A percentile compares a stretch with the other conserved stretches of the same genome.
Evolutionary conservation across 768 basidiomycete species (phyloP).

Genomic region (Lyophyllum decastes): DNA sequence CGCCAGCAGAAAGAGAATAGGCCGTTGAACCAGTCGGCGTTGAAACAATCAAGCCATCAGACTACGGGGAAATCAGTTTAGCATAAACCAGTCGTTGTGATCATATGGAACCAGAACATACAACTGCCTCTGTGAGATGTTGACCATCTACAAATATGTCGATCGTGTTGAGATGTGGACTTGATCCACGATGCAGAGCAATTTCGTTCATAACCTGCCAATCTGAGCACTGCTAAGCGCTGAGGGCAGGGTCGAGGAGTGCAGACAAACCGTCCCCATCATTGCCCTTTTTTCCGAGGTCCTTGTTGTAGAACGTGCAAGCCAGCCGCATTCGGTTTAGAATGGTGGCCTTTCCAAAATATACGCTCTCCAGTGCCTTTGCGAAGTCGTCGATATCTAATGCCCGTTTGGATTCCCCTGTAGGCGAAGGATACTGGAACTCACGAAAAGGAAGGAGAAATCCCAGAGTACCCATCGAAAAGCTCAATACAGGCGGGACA

Average conservation of each 20-base stretch:
- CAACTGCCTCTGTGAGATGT: conserved; percentile 93
- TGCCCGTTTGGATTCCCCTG: no score
- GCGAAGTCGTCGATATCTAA: conserved; percentile 88
- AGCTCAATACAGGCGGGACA: conserved; percentile 89
- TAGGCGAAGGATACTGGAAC: conserved; percentile 31
- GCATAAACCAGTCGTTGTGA: conserved; percentile 6
- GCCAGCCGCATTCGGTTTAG: conserved; percentile 90
- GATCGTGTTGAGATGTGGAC: conserved; percentile 89
- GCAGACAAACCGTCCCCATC: conserved; percentile 57
- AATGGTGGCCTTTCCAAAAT: conserved; percentile 77
- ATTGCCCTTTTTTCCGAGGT: conserved; percentile 55
- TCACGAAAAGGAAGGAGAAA: conserved; percentile 92
- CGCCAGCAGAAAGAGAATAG: conserved; percentile 93
- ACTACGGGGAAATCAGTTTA: conserved; percentile 42
- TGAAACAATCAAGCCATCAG: conserved; percentile 91
- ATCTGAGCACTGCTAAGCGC: conserved; percentile 41
- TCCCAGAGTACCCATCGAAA: conserved; percentile 92
- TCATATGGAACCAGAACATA: conserved; percentile 40
- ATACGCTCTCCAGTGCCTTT: conserved; percentile 78
- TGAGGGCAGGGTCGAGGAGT: background rate
- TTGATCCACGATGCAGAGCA: conserved; percentile 87
- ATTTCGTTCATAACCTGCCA: conserved; percentile 99
- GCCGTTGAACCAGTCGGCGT: conserved; percentile 97
- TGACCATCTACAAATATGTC: conserved; percentile 94
- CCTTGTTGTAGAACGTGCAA: conserved; percentile 71